A percentile compares a stretch with the other conserved stretches of the same genome.
Conservation (phyloP, 345 rosid species). For the Camelina neglecta region DNA sequence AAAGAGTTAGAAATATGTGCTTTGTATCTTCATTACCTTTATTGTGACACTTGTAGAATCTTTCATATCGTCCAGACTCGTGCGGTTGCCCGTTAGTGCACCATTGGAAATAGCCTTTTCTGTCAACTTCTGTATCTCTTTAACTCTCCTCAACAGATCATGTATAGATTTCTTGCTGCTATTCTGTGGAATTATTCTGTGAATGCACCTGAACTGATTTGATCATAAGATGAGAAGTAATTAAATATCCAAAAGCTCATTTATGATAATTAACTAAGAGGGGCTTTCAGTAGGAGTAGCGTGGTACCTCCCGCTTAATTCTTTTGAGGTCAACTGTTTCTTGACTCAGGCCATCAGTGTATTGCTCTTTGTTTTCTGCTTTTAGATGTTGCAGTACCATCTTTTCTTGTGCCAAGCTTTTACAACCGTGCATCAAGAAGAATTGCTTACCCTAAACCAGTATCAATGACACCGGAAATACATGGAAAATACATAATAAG, state of each 20-base stretch:
- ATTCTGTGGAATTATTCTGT: background rate
- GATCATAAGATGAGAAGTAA: conserved; percentile 1
- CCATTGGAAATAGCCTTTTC: conserved; percentile 10
- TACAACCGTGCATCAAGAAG: conserved; percentile 26
- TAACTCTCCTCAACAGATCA: conserved; percentile 15
- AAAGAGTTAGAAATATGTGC: background rate
- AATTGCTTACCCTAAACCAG: conserved; percentile 1
- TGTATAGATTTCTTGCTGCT: conserved; percentile 22
- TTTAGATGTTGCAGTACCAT: conserved; percentile 10
- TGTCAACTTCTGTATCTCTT: background rate
- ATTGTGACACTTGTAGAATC: background rate
- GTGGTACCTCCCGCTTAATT: background rate
- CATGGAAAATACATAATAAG: background rate
- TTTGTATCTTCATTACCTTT: conserved; percentile 23
- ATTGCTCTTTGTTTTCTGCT: conserved; percentile 11
- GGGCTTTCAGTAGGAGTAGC: background rate
- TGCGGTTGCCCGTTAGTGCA: background rate
- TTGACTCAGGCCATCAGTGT: conserved; percentile 11
- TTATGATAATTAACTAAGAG: background rate
- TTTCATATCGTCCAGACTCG: background rate
- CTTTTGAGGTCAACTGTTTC: conserved; percentile 5
- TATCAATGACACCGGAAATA: background rate
- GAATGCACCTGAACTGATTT: conserved; percentile 10
- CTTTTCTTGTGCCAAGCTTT: conserved; percentile 9
- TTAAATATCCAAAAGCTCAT: background rate